Percentiles rank a stretch among this genome's conserved stretches.
Conservation (phyloP, 139 green algal species). For the Haematococcus lacustris region DNA sequence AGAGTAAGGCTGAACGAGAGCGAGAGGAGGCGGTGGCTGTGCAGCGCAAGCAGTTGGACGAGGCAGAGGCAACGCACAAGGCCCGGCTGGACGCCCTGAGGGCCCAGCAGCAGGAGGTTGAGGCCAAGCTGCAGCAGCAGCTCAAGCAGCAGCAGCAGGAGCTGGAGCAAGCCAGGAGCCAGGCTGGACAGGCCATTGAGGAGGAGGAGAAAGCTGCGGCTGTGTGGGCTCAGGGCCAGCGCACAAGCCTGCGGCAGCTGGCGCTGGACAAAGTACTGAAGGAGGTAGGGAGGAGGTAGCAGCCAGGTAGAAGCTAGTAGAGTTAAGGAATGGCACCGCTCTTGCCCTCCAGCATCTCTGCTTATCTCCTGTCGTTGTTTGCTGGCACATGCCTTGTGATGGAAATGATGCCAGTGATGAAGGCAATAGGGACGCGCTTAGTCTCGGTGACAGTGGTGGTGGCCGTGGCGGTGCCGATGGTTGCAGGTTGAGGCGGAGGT, state of each 20-base stretch:
- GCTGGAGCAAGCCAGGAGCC: no score
- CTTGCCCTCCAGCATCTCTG: not conserved
- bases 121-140: constrained; percentile 28
- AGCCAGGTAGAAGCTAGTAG: not conserved
- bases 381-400: not conserved
- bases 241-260: not conserved
- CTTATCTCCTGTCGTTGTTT: not conserved
- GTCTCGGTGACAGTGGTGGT: not conserved
- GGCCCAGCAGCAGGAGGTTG: constrained; percentile 22
- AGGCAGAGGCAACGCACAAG: constrained; percentile 17
- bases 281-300: not conserved
- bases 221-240: no score
- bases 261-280: not conserved
- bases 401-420: not conserved
- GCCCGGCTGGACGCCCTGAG: constrained; percentile 13
- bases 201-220: not conserved
- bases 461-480: not conserved
- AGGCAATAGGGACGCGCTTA: not conserved
- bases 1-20: constrained; percentile 8
- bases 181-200: not conserved
- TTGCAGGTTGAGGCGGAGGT: constrained; percentile 4
- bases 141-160: no score
- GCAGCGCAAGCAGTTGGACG: constrained; percentile 12
- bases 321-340: not conserved
- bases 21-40: constrained; percentile 19